phyloP scores from a whole-genome alignment of 805 yeast genomes.

The Cyberlindnera sargentensis region DNA sequence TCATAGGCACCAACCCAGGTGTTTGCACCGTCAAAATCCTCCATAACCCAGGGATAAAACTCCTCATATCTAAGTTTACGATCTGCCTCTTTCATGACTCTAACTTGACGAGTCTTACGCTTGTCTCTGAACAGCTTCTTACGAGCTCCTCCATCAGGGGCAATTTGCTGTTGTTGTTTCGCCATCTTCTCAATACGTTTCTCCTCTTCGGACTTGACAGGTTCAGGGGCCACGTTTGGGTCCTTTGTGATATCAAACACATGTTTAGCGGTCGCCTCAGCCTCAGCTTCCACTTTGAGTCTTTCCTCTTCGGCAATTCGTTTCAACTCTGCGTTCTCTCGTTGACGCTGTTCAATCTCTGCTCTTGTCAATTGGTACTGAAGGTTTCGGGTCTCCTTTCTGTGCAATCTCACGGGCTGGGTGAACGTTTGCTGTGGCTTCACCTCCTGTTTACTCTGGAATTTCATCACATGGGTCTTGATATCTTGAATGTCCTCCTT shows the following conservation, averaged over 20 bases:
- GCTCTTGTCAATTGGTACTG: constrained; percentile 79
- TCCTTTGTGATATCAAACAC: constrained; percentile 12
- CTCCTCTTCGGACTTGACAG: constrained; percentile 29
- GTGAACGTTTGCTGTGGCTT: constrained; percentile 63
- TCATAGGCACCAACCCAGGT: constrained; percentile 96
- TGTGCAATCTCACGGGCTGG: constrained; percentile 78
- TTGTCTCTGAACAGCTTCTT: constrained; percentile 56
- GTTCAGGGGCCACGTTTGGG: constrained; percentile 26
- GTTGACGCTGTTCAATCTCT: constrained; percentile 60
- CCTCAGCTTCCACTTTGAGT: constrained; percentile 18
- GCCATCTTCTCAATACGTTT: constrained; percentile 28
- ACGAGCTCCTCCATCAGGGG: constrained; percentile 90
- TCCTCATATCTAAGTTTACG: constrained; percentile 88
- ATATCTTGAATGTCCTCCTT: constrained; percentile 63
- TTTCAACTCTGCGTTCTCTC: constrained; percentile 35
- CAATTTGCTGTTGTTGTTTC: constrained; percentile 54
- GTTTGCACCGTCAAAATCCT: constrained; percentile 90
- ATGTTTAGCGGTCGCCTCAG: constrained; percentile 9
- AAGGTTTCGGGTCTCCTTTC: constrained; percentile 89
- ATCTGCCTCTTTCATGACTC: constrained; percentile 73
- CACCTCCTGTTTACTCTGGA: constrained; percentile 65
- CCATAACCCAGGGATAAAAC: constrained; percentile 96
- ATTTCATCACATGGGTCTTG: constrained; percentile 74
- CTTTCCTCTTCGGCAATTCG: constrained; percentile 24
- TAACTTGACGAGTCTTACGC: constrained; percentile 80